Conservation (phyloP, 192 early-diverging fungal genomes). For the Coemansia reversa region DNA sequence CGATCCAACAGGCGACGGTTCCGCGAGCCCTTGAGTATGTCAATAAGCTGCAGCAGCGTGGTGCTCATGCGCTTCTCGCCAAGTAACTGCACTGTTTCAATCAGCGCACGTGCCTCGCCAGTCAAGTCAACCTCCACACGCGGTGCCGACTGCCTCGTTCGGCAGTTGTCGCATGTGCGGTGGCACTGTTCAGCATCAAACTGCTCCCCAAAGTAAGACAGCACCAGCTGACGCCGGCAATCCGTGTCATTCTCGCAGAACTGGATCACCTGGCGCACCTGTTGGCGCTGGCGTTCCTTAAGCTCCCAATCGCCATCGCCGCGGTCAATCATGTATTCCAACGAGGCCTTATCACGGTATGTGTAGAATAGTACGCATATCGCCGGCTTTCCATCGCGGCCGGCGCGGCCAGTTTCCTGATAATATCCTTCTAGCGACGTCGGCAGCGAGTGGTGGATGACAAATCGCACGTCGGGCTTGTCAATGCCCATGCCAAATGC, state of each 20-base stretch:
- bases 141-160: conserved; percentile 17
- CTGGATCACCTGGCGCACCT: conserved; percentile 64
- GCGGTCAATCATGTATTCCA: conserved; percentile 76
- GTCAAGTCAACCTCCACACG: conserved; percentile 57
- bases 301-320: conserved; percentile 79
- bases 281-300: conserved; percentile 72
- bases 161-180: conserved; percentile 89
- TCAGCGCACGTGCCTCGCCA: conserved; percentile 51
- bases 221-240: conserved; percentile 84
- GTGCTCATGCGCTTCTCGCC: conserved; percentile 49
- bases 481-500: conserved; percentile 99
- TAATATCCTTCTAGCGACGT: conserved; percentile 93
- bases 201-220: conserved; percentile 88
- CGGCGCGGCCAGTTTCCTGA: conserved; percentile 94
- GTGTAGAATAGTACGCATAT: conserved; percentile 84
- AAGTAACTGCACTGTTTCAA: conserved; percentile 54
- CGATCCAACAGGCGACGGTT: conserved; percentile 53
- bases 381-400: conserved; percentile 84
- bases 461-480: conserved; percentile 93
- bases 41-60: conserved; percentile 68
- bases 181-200: conserved; percentile 67
- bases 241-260: conserved; percentile 87
- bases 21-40: conserved; percentile 75
- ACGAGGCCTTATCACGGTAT: conserved; percentile 68
- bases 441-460: conserved; percentile 89